Conservation (phyloP, 1,284 basidiomycete species). For the Ustilago lituana region DNA sequence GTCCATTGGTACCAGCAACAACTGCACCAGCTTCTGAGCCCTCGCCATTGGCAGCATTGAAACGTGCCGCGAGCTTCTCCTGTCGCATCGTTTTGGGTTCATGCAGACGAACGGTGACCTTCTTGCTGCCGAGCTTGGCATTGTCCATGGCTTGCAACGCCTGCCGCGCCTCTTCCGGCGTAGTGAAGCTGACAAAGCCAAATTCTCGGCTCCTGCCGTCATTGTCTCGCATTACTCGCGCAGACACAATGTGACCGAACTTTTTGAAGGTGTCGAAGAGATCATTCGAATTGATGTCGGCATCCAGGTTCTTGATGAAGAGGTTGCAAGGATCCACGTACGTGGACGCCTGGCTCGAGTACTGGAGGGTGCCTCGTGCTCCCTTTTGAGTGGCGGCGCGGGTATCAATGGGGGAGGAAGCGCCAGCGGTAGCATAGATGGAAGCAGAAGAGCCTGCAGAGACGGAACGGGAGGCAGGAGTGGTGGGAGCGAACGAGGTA, state of each 20-base stretch:
- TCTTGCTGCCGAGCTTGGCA: slow-evolving; percentile 71
- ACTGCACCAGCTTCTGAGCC: slow-evolving; percentile 2
- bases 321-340: slow-evolving; percentile 63
- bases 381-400: slow-evolving; percentile 16
- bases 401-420: slow-evolving; percentile 8
- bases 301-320: slow-evolving; percentile 62
- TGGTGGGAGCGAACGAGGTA: slow-evolving; percentile 46
- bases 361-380: slow-evolving; percentile 39
- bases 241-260: slow-evolving; percentile 71
- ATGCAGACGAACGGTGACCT: slow-evolving; percentile 84
- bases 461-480: slow-evolving; percentile 26
- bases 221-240: slow-evolving; percentile 91
- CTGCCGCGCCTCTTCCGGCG: slow-evolving; percentile 71
- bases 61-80: slow-evolving; percentile 83
- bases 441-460: slow-evolving; percentile 48
- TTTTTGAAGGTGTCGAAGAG: slow-evolving; percentile 54
- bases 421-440: slow-evolving; percentile 36
- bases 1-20: neutral
- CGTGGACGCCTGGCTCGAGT: slow-evolving; percentile 52
- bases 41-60: slow-evolving; percentile 61
- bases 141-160: slow-evolving; percentile 78
- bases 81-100: slow-evolving; percentile 88
- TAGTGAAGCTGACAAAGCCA: slow-evolving; percentile 85
- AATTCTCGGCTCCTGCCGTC: slow-evolving; percentile 85
- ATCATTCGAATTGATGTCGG: slow-evolving; percentile 44